Evolutionary conservation across 805 yeast genomes (phyloP), one percentile per base, ranked within the genome.

Genomic region (Candida xyloterini): DNA sequence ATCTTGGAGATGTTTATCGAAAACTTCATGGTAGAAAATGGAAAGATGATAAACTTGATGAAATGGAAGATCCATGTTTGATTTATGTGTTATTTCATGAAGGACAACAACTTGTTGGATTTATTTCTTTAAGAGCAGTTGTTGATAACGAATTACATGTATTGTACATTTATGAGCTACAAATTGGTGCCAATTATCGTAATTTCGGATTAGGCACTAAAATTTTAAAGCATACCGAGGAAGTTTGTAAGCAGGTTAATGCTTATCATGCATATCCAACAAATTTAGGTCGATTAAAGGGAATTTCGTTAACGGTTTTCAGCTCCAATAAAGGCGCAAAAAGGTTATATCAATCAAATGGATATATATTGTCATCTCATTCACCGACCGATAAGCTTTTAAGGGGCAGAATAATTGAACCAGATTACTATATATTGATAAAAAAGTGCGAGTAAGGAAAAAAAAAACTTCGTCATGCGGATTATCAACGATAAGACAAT

Each of bases 81-180:
- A 57, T 73, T 0, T 74, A 73, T 43, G 51, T 71, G 0, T 53
- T 67, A 48, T 62, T 72, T 26, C 9, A 21, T 4, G 27, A 42
- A 15, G 27, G 18, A 35, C 37, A 15, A 4, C 37, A 41, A 2
- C 27, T 69, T 1, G 53, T 59, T 1, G 78, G 70, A 1, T 77
- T 78, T 44, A 30, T 75, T 10, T 74, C 81, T 1, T 53, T 75
- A 38, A 66, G 67, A 46, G 38, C 72, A n/a, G 69, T 74, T 0
- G 24, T 46, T 7, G 78, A 74, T 35, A 60, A 62, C 21, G 68
- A 56, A 8, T 44, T 51, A 7, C 55, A 63, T 34, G 71, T 70
- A 11, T 40, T 79, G 7, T 79, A 78, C 47, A 59, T 79, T 8
- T 79, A 76, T 47, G 85, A 79, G 51, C 72, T 79, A 26, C 85